Base-by-base conservation (phyloP, 129 eudicot genomes). In the Ambrosia trifida region DNA sequence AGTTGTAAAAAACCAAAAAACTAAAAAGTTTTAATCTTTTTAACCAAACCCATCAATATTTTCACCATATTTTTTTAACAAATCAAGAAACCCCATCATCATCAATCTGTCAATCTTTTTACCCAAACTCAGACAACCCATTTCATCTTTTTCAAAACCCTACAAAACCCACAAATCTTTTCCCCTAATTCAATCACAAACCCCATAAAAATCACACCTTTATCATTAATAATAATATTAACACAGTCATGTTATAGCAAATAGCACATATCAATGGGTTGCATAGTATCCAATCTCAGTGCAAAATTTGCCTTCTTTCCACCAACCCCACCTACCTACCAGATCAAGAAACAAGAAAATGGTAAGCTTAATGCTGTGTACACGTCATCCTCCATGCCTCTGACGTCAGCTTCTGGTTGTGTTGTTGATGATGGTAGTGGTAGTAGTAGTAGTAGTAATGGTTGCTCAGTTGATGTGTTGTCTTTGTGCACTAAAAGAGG, bases 241-340 rank as follows among this genome's bases (percentile, higher is more conserved):
- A 24, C 1, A 24, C 1, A 24, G 28, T 24, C 28, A 24, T 24
- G 28, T 24, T 24, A 24, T 24, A 24, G 28, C 28, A 24, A 1
- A 1, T 24, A 24, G 28, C 28, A 7, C 53, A 47, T 32, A 75
- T 64, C 30, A 75, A 90, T 90, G 96, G 96, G 96, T 68, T 90
- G 96, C 76, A 40, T 85, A 70, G 56, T 90, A 0, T 90, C 96
- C 30, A 83, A 81, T 64, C 82, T 90, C 45, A 91, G 91, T 30
- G 88, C 96, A 3, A 90, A 87, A 77, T 90, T 90, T 68, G 95
- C 96, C 9, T 90, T 90, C 84, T 90, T 90, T 57, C 96, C 96
- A 5, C 96, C 96, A 14, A 66, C 84, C 7, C 96, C 96, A 10
- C 72, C 94, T n/a, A 90, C 96, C 2, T 90, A 90, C 60, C 86